Conservation (phyloP, 2,329 filamentous ascomycete genomes). For the Curvularia hawaiiensis region DNA sequence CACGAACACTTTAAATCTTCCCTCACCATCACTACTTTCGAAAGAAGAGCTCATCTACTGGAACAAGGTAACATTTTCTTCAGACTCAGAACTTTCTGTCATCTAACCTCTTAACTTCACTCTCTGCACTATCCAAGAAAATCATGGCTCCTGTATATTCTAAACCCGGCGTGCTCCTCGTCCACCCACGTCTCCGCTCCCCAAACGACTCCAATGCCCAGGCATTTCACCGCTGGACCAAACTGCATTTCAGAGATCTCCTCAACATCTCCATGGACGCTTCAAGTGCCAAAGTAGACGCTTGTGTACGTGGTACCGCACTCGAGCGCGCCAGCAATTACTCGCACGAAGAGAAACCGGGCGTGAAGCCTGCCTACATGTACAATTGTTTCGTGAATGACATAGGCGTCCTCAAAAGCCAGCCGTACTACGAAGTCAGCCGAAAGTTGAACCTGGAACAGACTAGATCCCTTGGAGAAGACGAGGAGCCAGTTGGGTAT, state of each 20-base stretch:
- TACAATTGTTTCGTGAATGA: slow-evolving; percentile 4
- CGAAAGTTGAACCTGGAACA: slow-evolving; percentile 6
- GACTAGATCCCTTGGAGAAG: background rate
- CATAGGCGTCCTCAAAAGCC: background rate
- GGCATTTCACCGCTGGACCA: slow-evolving; percentile 26
- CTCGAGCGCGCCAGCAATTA: background rate
- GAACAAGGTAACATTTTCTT: background rate
- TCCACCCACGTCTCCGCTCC: slow-evolving; percentile 17
- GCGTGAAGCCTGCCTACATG: background rate
- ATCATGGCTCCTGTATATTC: background rate
- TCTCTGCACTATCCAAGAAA: background rate
- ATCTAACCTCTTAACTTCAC: background rate
- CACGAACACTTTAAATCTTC: background rate
- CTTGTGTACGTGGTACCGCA: background rate
- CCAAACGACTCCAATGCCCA: background rate
- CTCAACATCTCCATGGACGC: slow-evolving; percentile 5
- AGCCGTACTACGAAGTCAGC: slow-evolving; percentile 4
- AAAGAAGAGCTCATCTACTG: background rate
- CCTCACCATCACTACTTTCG: background rate
- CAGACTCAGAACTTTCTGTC: background rate
- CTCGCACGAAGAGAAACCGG: background rate
- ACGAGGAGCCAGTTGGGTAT: background rate
- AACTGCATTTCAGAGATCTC: slow-evolving; percentile 29
- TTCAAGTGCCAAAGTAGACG: background rate
- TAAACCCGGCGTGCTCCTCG: slow-evolving; percentile 16